phyloP scores from a whole-genome alignment of 2,329 filamentous ascomycete genomes.

The Penicillium sp. region DNA sequence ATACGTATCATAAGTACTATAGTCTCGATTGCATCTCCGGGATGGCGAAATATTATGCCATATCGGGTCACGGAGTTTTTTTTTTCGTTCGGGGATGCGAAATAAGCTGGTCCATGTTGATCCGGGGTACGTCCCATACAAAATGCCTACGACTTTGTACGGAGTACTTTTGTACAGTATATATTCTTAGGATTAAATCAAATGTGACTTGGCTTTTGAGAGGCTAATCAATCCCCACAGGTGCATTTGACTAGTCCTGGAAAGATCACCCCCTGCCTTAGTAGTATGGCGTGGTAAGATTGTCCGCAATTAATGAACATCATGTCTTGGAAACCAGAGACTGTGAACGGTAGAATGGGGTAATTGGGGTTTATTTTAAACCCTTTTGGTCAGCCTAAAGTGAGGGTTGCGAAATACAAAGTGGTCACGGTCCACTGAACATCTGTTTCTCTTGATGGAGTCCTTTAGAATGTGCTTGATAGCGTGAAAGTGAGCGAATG shows the following conservation, averaged over 20 bases:
- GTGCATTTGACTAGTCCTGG: conserved; percentile 1
- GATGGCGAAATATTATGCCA: not conserved
- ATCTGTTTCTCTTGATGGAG: conserved; percentile 3
- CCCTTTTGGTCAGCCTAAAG: not conserved
- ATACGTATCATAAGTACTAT: not conserved
- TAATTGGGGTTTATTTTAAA: conserved; percentile 1
- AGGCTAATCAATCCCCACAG: not conserved
- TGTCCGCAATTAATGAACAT: not conserved
- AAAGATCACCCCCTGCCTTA: conserved; percentile 21
- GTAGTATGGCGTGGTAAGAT: conserved; percentile 5
- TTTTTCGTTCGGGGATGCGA: not conserved
- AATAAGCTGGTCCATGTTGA: not conserved
- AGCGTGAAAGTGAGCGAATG: not conserved
- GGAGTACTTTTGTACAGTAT: not conserved
- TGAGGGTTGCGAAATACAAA: not conserved
- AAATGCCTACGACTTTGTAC: too few relatives aligned
- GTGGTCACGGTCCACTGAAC: conserved; percentile 11
- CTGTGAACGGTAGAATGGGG: conserved; percentile 1
- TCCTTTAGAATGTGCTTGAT: not conserved
- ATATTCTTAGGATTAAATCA: not conserved
- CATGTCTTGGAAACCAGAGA: conserved; percentile 15
- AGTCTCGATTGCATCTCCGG: not conserved
- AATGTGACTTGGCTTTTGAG: not conserved
- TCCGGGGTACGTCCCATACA: not conserved
- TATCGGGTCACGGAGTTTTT: too few relatives aligned